Percentiles rank a stretch among this genome's conserved stretches.
Evolutionary conservation across 1,284 basidiomycete species (phyloP).

Genomic region (Marasmius sp.): DNA sequence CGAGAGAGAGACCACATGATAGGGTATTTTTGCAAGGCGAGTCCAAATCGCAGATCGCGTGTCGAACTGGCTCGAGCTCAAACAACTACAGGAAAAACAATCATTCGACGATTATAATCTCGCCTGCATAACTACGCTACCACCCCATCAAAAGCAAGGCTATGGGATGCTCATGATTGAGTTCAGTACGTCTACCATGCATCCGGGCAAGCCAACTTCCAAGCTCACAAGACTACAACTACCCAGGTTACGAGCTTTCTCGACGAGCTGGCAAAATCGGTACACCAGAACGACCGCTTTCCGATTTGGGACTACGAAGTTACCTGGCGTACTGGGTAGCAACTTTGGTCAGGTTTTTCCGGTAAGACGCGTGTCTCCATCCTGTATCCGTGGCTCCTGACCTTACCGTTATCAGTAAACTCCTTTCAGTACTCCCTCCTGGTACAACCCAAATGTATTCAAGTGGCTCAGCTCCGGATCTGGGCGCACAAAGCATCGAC

Average conservation of each 20-base stretch:
- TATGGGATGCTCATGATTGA: conserved; percentile 98
- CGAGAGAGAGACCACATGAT: conserved; percentile 79
- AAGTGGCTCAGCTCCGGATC: conserved; percentile 40
- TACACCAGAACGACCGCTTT: conserved; percentile 93
- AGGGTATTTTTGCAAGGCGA: conserved; percentile 94
- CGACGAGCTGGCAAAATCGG: conserved; percentile 76
- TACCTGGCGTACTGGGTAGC: conserved; percentile 94
- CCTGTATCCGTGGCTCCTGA: conserved; percentile 29
- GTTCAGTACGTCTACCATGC: conserved; percentile 67
- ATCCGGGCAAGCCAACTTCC: background rate
- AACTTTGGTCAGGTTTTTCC: conserved; percentile 81
- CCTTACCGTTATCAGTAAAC: background rate
- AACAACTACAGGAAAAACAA: conserved; percentile 76
- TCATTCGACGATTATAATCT: conserved; percentile 98
- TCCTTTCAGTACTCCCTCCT: conserved; percentile 50
- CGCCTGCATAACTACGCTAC: conserved; percentile 94
- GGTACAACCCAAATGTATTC: conserved; percentile 44
- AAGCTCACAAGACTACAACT: background rate
- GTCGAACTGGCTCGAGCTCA: background rate
- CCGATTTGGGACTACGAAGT: conserved; percentile 87
- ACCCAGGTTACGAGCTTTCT: conserved; percentile 86
- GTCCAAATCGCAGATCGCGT: background rate
- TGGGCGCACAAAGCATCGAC: conserved; percentile 39
- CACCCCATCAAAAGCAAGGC: conserved; percentile 88
- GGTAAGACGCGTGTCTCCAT: conserved; percentile 37